Base-by-base conservation (phyloP, 768 basidiomycete species). In the Boletellus sp. region DNA sequence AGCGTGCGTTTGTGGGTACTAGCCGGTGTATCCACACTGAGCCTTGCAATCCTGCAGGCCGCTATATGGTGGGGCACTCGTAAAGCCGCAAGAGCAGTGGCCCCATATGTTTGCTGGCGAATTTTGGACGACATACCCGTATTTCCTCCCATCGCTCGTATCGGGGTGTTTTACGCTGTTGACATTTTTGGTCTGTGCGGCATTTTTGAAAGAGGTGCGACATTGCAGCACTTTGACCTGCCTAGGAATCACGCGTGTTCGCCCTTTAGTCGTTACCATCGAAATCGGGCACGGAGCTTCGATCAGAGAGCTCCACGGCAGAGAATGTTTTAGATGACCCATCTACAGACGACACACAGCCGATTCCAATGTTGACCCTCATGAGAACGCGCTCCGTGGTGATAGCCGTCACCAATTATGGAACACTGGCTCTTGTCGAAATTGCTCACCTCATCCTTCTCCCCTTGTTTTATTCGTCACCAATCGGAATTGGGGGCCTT, bases 31-130 rank as follows among this genome's bases (percentile, higher is more conserved):
- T 20, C 10, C n/a, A 20, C 23, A 19, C 0, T 19, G 36, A 42
- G 15, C 2, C 49, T 47, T 2, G 50, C 16, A n/a, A 15, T 12
- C 24, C 17, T 33, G 59, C 52, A 80, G 81, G n/a, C 79, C 83
- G 9, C 63, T 84, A 19, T 78, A 82, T 33, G 83, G 83, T 2
- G 83, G 83, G 6, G 70, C 69, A 15, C 71, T 85, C 36, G 71
- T 74, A 40, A 74, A 72, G 50, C 83, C 83, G 17, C 75, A 76
- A 24, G 78, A 83, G 33, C 75, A 64, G 23, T 84, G 78, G 61
- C 81, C 81, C 1, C 16, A 51, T 6, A 46, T 76, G 2, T 84
- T 85, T 55, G 54, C 63, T 24, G 70, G 68, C 37, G 57, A 47
- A 47, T 73, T 73, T 50, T 72, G 72, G 71, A 51, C 55, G 17